Evolutionary conservation across 257 asterid genomes (phyloP).

Genomic region (Gentiana macrophylla): DNA sequence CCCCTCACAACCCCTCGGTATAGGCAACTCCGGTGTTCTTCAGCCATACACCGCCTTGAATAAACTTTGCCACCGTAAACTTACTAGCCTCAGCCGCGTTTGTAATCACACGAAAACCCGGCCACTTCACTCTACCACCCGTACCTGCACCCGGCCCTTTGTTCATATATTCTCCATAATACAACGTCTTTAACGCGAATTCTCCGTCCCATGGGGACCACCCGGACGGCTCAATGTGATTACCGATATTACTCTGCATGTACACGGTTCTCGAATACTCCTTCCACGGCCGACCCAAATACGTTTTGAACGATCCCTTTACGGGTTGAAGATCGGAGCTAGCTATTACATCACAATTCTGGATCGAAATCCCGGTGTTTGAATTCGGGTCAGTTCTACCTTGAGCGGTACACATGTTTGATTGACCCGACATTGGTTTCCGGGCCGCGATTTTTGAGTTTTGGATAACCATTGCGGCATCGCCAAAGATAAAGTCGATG

Average conservation of each 20-base stretch:
- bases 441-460: conserved; percentile 29
- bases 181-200: conserved; percentile 52
- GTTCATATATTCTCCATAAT: conserved; percentile 68
- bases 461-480: conserved; percentile 46
- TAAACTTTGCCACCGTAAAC: conserved; percentile 54
- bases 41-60: conserved; percentile 58
- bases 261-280: conserved; percentile 46
- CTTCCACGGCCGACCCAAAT: conserved; percentile 51
- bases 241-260: conserved; percentile 42
- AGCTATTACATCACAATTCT: conserved; percentile 23
- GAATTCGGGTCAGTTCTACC: conserved; percentile 45
- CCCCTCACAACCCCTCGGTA: conserved; percentile 26
- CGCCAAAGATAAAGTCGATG: conserved; percentile 45
- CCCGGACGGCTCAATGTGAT: conserved; percentile 52
- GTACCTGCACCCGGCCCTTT: conserved; percentile 71
- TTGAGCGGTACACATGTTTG: conserved; percentile 38
- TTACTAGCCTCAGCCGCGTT: conserved; percentile 46
- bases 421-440: conserved; percentile 15
- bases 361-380: conserved; percentile 46
- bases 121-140: conserved; percentile 55
- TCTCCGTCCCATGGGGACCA: conserved; percentile 78
- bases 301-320: conserved; percentile 19
- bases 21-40: conserved; percentile 51
- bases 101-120: conserved; percentile 58
- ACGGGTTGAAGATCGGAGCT: conserved; percentile 26